Conservation (phyloP, 2,329 filamentous ascomycete species). For the Botrytis tulipae region DNA sequence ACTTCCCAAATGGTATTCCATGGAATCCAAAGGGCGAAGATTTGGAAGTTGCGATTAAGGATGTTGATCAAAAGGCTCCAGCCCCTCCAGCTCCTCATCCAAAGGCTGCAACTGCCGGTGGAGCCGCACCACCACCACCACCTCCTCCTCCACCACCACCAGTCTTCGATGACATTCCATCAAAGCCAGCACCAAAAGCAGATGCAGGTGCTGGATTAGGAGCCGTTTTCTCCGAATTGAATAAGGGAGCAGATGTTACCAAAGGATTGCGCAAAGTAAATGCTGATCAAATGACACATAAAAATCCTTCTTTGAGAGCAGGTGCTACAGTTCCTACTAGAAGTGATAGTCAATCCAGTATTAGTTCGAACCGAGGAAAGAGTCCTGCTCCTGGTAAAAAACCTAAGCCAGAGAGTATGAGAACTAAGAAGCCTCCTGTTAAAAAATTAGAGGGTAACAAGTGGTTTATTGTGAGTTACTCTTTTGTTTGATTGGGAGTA, state of each 20-base stretch:
- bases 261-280: constrained; percentile 90
- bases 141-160: constrained; percentile 61
- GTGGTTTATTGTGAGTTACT: constrained; percentile 74
- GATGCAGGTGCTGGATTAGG: constrained; percentile 62
- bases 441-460: constrained; percentile 86
- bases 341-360: constrained; percentile 51
- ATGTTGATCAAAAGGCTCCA: constrained; percentile 57
- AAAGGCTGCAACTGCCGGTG: constrained; percentile 3
- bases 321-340: constrained; percentile 65
- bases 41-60: constrained; percentile 63
- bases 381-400: constrained; percentile 86
- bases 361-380: constrained; percentile 62
- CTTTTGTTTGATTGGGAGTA: neutral
- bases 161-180: constrained; percentile 52
- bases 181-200: constrained; percentile 48
- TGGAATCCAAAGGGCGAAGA: constrained; percentile 83
- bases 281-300: constrained; percentile 95
- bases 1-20: constrained; percentile 73
- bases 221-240: constrained; percentile 89
- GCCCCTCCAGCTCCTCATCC: constrained; percentile 60
- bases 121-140: constrained; percentile 9
- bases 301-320: constrained; percentile 84
- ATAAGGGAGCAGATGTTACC: constrained; percentile 85
- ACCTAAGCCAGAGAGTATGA: constrained; percentile 82
- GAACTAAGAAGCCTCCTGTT: constrained; percentile 75